Percentiles rank a stretch among this genome's conserved stretches.
Evolutionary conservation across 306 rosid species (phyloP).

Genomic region (Lathyrus tuberosus): DNA sequence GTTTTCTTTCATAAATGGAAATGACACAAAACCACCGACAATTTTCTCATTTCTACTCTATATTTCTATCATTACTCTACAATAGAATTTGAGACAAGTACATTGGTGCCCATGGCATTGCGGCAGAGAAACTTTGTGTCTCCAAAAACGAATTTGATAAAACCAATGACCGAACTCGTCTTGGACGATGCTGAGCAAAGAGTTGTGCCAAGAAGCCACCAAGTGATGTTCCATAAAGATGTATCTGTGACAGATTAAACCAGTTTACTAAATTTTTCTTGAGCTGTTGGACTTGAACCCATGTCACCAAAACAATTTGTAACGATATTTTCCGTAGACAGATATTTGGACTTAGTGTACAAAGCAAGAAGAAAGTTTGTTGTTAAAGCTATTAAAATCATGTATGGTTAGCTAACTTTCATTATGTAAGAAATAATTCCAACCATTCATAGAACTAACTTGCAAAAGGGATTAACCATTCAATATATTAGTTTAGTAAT

Average conservation of each 20-base stretch:
- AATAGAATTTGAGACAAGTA: conserved; percentile 52
- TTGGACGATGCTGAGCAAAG: conserved; percentile 96
- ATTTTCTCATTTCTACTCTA: conserved; percentile 29
- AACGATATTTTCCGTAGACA: conserved; percentile 17
- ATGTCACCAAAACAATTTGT: conserved; percentile 26
- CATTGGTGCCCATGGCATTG: conserved; percentile 99
- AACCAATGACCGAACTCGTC: conserved; percentile 88
- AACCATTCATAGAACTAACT: conserved; percentile 29
- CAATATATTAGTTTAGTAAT: conserved; percentile 3
- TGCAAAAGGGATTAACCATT: conserved; percentile 18
- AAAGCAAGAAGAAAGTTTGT: conserved; percentile 12
- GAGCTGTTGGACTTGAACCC: conserved; percentile 14
- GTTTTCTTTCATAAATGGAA: conserved; percentile 29
- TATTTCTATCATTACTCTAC: conserved; percentile 30
- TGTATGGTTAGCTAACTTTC: conserved; percentile 20
- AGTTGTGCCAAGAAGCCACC: conserved; percentile 98
- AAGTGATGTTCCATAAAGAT: conserved; percentile 96
- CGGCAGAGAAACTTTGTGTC: conserved; percentile 82
- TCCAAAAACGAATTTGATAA: conserved; percentile 90
- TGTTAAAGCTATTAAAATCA: conserved; percentile 16
- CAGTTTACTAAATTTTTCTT: conserved; percentile 29
- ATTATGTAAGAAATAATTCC: conserved; percentile 11
- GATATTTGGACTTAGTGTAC: conserved; percentile 4
- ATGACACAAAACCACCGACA: conserved; percentile 10
- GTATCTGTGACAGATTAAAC: conserved; percentile 69